Conservation (phyloP, 352 stramenopile genomes). For the Lagenidium giganteum region DNA sequence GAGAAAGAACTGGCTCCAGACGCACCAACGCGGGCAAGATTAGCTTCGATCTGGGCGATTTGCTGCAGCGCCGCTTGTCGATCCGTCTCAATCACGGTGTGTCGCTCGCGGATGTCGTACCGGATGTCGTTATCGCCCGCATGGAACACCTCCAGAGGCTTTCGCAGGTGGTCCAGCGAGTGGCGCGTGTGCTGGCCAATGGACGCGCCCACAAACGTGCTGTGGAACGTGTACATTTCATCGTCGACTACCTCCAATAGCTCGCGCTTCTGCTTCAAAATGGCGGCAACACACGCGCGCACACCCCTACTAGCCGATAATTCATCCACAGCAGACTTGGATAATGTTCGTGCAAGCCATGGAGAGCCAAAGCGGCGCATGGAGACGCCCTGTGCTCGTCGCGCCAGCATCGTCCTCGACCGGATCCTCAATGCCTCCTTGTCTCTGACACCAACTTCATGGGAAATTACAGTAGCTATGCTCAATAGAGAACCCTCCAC, state of each 20-base stretch:
- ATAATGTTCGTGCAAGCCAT: too few relatives aligned
- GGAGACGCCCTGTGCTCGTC: too few relatives aligned
- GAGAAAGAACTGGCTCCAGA: too few relatives aligned
- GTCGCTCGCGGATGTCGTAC: constrained; percentile 56
- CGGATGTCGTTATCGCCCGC: constrained; percentile 18
- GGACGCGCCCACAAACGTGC: constrained; percentile 39
- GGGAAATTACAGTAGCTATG: too few relatives aligned
- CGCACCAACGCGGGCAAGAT: constrained; percentile 16
- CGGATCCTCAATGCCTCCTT: too few relatives aligned
- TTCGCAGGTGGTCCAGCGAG: constrained; percentile 61
- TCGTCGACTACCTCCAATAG: constrained; percentile 40
- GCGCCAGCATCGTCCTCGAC: too few relatives aligned
- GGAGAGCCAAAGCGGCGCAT: too few relatives aligned
- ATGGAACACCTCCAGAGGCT: constrained; percentile 33
- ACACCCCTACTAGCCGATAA: too few relatives aligned
- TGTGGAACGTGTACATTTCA: constrained; percentile 45
- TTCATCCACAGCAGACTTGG: too few relatives aligned
- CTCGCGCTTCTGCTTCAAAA: constrained; percentile 44
- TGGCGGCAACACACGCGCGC: constrained; percentile 29
- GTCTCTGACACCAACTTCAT: too few relatives aligned
- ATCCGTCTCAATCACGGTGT: constrained; percentile 48
- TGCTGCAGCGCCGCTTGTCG: constrained; percentile 33
- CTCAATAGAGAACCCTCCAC: too few relatives aligned
- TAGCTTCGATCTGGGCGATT: constrained; percentile 34
- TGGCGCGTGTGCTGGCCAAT: constrained; percentile 63